Evolutionary conservation across 108 stramenopile genomes (phyloP).

Genomic region (Nitzschia palea): DNA sequence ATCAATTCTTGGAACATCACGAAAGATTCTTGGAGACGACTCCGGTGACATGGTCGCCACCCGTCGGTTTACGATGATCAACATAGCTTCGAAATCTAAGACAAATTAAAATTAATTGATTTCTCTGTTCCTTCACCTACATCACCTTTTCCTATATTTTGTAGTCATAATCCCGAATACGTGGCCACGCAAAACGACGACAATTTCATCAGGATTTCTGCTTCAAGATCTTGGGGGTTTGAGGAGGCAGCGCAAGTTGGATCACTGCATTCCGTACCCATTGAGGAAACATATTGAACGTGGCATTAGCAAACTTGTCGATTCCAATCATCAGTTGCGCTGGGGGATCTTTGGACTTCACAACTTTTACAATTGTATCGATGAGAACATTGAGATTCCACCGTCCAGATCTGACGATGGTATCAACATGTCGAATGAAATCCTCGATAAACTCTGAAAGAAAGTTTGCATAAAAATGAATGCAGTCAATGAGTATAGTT

Average conservation of each 20-base stretch:
- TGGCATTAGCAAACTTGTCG: conserved; percentile 24
- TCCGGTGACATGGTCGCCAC: neutral
- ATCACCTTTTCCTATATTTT: too few species aligned
- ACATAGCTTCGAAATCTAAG: neutral
- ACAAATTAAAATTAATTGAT: neutral
- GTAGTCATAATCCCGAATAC: too few species aligned
- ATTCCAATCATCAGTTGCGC: conserved; percentile 26
- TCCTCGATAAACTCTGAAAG: neutral
- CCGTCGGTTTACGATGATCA: neutral
- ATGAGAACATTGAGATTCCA: conserved; percentile 20
- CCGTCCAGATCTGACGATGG: neutral
- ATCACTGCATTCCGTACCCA: conserved; percentile 5
- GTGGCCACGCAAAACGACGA: too few species aligned
- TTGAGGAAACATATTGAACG: conserved; percentile 19
- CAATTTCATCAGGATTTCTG: too few species aligned
- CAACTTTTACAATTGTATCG: conserved; percentile 8
- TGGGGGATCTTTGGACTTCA: conserved; percentile 12
- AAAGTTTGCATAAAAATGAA: too few species aligned
- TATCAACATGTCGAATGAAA: neutral
- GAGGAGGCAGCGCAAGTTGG: conserved; percentile 3
- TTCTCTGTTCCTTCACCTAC: neutral
- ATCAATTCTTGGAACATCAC: neutral
- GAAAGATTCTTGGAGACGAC: neutral
- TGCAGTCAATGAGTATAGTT: too few species aligned
- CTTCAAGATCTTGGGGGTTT: conserved; percentile 6